Evolutionary conservation across 83 land plant species (phyloP), one percentile per base, ranked within the genome.

Genomic region (Isoetes engelmannii): DNA sequence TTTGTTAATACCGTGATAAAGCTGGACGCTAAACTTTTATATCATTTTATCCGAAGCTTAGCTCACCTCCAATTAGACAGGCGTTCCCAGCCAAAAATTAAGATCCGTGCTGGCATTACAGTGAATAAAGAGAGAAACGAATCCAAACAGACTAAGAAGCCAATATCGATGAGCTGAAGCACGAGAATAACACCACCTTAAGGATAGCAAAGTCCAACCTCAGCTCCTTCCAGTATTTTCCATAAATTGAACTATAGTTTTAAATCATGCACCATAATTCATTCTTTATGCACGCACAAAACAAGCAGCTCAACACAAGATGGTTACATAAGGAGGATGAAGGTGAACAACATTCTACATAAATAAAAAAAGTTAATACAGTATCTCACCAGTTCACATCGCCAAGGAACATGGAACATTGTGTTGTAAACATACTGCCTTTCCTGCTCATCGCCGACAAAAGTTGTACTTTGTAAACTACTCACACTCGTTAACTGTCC

Each of bases 391-490:
- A 92, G 62, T 81, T 94, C 99, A 79, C 99, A 94, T 69, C 97
- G 79, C 93, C 90, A 90, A 57, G 99, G 99, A 56, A 94, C 86
- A 60, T 87, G 90, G 70, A 94, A 90, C 84, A 94, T 90, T 2
- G 96, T 88, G 70, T 94, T 92, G 69, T 94, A 94, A 17, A 94
- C 96, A 69, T 83, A 82, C 54, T 94, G 86, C n/a, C 96, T 80
- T 37, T 86, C 88, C 71, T 86, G 83, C 73, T 90, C 93, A 73
- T 83, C 85, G 28, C 88, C 93, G 71, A 77, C 80, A 5, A 88
- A 81, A 48, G 82, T 80, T 48, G 92, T 85, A 68, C 69, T 80
- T 59, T 81, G 66, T 50, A 87, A 65, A 18, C 89, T 75, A 70
- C 76, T 77, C 17, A 89, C 89, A 68, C 67, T 70, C 50, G 68